Evolutionary conservation across 371 early-diverging fungal genomes (phyloP), one percentile per base, ranked within the genome.

Genomic region (Mortierella sp.): DNA sequence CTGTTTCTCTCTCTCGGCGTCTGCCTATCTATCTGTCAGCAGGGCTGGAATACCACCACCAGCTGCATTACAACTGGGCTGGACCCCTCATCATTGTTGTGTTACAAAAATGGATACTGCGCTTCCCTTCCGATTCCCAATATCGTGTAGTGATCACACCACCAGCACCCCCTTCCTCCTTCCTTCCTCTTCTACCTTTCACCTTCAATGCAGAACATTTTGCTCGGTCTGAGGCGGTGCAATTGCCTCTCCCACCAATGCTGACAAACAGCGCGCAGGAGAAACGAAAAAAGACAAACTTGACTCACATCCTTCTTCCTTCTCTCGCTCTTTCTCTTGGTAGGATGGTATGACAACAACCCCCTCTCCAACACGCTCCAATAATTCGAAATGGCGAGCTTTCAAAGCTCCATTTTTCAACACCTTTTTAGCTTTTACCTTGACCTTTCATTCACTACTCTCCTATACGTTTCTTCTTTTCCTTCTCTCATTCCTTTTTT

Each of bases 101-200:
- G 42, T 65, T 65, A 21, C 34, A 38, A 34, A 2, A 21, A 16
- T 13, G 26, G 16, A 7, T 50, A 50, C 16, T 55, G 55, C 55
- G 24, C 24, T 21, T 21, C 24, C 16, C 11, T 21, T 63, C 9
- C 44, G n/a, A 68, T 68, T 68, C 42, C 68, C 42, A 68, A 68
- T 68, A 68, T 68, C 44, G 68, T 38, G 42, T 42, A 38, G 21
- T 24, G 42, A 68, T 68, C 68, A 68, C 68, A 38, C 68, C 68
- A 38, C 34, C 63, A 31, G 6, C 16, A 2, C 1, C 28, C 58
- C 55, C n/a, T n/a, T n/a, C n/a, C n/a, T n/a, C 55, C 55, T 55
- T 48, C 50, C 8, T 3, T 31, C 63, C 26, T 60, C 28, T 31
- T 14, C 28, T 19, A 16, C 31, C 16, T 31, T 19, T 31, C 16